Percentiles rank a stretch among this genome's conserved stretches.
Conservation (phyloP, 305 asterid genomes). For the Fraxinus ornus region DNA sequence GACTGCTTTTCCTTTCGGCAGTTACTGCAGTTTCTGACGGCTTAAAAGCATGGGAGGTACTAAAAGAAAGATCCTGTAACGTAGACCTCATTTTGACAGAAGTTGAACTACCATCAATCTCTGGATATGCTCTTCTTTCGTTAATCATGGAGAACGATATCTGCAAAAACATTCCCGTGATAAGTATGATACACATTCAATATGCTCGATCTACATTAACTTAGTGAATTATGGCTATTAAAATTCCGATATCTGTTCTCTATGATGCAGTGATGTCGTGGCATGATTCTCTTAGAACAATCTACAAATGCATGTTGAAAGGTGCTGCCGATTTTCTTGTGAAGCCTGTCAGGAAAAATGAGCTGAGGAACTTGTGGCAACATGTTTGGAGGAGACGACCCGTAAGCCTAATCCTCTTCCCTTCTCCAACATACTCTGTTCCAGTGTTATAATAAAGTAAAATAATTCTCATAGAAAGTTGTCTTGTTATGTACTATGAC, state of each 20-base stretch:
- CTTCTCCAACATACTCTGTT: constrained; percentile 13
- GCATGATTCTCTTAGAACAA: constrained; percentile 80
- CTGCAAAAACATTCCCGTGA: constrained; percentile 89
- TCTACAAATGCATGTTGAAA: constrained; percentile 90
- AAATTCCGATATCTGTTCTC: neutral
- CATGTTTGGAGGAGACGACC: constrained; percentile 98
- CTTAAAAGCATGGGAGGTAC: constrained; percentile 87
- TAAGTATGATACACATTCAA: constrained; percentile 50
- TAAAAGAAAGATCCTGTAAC: constrained; percentile 58
- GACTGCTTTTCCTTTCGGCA: constrained; percentile 34
- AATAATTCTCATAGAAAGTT: constrained; percentile 17
- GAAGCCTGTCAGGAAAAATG: constrained; percentile 87
- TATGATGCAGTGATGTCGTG: constrained; percentile 87
- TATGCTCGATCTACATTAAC: neutral
- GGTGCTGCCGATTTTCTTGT: constrained; percentile 97
- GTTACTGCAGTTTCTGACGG: constrained; percentile 93
- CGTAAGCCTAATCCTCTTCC: constrained; percentile 44
- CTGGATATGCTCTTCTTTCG: constrained; percentile 91
- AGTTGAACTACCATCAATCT: constrained; percentile 81
- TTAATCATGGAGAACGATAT: constrained; percentile 78
- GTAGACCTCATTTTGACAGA: constrained; percentile 87
- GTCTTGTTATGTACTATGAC: constrained; percentile 20
- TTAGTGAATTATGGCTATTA: neutral
- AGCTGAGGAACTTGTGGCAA: constrained; percentile 95
- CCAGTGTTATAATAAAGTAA: neutral